Conservation (phyloP, 116 monocot species). For the Trichopus zeylanicus region DNA sequence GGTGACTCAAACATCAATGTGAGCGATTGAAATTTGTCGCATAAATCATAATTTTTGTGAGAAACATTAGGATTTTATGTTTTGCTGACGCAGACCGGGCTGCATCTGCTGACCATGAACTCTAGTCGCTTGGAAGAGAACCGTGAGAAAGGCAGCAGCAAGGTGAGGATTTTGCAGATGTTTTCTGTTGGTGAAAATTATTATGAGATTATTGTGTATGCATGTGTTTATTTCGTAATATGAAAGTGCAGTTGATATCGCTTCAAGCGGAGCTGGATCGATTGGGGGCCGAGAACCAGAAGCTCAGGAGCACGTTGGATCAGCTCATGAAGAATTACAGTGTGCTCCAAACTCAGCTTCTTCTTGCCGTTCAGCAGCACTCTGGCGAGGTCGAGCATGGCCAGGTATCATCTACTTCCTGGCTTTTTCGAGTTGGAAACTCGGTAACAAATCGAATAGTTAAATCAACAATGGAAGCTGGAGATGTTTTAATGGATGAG, state of each 20-base stretch:
- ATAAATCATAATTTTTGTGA: background rate
- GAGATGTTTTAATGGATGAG: background rate
- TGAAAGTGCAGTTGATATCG: conserved; percentile 12
- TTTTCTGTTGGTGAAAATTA: background rate
- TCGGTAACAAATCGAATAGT: no score
- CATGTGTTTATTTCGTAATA: background rate
- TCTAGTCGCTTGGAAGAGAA: background rate
- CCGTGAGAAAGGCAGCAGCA: background rate
- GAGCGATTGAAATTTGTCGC: conserved; percentile 1
- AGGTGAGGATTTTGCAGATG: conserved; percentile 2
- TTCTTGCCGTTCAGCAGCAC: conserved; percentile 21
- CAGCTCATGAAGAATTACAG: conserved; percentile 31
- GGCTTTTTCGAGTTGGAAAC: background rate
- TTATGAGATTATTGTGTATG: background rate
- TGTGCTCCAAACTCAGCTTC: conserved; percentile 25
- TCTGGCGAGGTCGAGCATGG: background rate
- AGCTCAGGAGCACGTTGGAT: conserved; percentile 32
- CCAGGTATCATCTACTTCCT: background rate
- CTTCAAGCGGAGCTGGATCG: conserved; percentile 30
- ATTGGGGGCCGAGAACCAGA: conserved; percentile 33
- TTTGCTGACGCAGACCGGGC: background rate
- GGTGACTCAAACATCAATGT: conserved; percentile 1
- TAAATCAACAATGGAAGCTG: background rate
- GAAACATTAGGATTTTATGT: background rate
- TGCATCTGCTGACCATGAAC: background rate